Evolutionary conservation across 108 stramenopile genomes (phyloP).

Genomic region (Epithemia pelagica): DNA sequence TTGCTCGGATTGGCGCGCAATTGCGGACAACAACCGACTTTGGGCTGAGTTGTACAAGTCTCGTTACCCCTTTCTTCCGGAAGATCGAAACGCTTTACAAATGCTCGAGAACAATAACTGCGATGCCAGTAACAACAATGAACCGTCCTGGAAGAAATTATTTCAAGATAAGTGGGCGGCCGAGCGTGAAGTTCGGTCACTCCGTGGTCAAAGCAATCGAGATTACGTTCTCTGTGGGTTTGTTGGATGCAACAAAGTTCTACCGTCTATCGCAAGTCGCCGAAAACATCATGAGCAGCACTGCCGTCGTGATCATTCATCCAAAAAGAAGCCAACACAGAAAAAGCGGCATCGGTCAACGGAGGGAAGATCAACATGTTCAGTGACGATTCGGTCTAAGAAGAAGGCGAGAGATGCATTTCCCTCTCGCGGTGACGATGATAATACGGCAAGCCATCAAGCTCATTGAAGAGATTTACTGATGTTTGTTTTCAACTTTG

Average conservation of each 20-base stretch:
- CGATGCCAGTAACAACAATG: neutral
- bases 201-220: neutral
- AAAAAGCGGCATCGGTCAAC: too few relatives aligned
- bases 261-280: neutral
- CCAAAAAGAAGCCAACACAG: too few relatives aligned
- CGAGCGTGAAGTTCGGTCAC: slow-evolving; percentile 6
- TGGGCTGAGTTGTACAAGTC: slow-evolving; percentile 7
- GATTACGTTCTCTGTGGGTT: slow-evolving; percentile 8
- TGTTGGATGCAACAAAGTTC: slow-evolving; percentile 6
- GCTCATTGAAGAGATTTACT: too few relatives aligned
- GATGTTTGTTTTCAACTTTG: too few relatives aligned
- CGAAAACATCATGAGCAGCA: slow-evolving; percentile 2
- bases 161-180: slow-evolving; percentile 11
- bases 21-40: slow-evolving; percentile 2
- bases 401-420: too few relatives aligned
- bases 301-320: neutral
- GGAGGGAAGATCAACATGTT: too few relatives aligned
- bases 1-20: slow-evolving; percentile 1
- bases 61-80: slow-evolving; percentile 1
- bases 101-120: neutral
- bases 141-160: slow-evolving; percentile 6
- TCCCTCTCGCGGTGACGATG: too few relatives aligned
- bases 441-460: too few relatives aligned
- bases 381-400: too few relatives aligned
- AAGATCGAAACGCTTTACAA: neutral